Evolutionary conservation across 2,329 filamentous ascomycete genomes (phyloP).

Genomic region (Intubia oerlemansii): DNA sequence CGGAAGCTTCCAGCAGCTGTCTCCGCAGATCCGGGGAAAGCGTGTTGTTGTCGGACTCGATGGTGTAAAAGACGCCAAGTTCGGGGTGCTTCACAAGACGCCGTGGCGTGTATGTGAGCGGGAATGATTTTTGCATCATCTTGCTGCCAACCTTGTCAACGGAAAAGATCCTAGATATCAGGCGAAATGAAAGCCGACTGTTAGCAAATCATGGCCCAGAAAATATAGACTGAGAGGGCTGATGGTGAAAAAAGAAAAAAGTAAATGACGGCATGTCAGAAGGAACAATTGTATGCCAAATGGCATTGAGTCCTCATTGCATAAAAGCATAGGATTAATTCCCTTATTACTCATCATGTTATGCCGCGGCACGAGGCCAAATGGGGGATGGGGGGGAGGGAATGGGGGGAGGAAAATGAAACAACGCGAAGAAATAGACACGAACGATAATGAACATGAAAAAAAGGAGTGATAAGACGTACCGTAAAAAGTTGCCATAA

Average conservation of each 20-base stretch:
- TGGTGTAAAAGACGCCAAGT: conserved; percentile 76
- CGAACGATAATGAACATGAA: conserved; percentile 47
- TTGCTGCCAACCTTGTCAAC: conserved; percentile 74
- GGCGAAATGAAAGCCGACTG: too few species aligned
- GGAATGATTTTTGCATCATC: conserved; percentile 66
- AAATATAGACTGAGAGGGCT: too few species aligned
- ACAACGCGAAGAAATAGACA: too few species aligned
- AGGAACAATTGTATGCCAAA: conserved; percentile 90
- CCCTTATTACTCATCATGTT: conserved; percentile 36
- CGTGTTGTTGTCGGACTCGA: conserved; percentile 84
- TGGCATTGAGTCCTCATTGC: conserved; percentile 30
- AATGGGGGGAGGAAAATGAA: conserved; percentile 12
- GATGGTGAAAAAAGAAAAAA: conserved; percentile 7
- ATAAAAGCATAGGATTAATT: conserved; percentile 29
- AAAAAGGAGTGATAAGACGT: conserved; percentile 14
- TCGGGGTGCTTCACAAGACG: conserved; percentile 76
- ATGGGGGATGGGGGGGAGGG: conserved; percentile 5
- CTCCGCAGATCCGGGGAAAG: conserved; percentile 57
- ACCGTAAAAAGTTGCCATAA: conserved; percentile 73
- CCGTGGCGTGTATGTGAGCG: conserved; percentile 76
- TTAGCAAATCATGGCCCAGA: too few species aligned
- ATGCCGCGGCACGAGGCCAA: conserved; percentile 1
- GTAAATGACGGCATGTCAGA: conserved; percentile 38
- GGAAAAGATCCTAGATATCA: conserved; percentile 67
- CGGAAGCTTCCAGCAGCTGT: conserved; percentile 53